Evolutionary conservation across 2,329 filamentous ascomycete genomes (phyloP), one percentile per base, ranked within the genome.

Genomic region (Sarocladium oryzae): DNA sequence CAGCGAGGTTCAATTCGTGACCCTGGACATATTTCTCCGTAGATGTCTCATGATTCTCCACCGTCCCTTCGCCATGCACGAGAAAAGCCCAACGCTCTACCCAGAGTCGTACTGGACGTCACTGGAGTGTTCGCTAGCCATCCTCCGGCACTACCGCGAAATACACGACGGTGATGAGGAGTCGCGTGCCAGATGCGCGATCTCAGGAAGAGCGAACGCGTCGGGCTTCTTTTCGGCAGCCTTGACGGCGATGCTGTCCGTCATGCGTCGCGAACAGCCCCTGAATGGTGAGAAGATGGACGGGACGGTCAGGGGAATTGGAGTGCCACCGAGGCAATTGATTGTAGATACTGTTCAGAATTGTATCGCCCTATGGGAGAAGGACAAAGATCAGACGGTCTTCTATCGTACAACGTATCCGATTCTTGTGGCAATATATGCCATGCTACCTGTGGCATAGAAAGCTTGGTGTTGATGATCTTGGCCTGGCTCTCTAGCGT

Each of bases 81-180:
- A 58, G 1, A 62, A 66, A 3, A 64, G 63, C 0, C 66, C 65
- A 1, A 53, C 55, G 46, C 49, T 64, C 56, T 67, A 63, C 46
- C 62, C 66, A 4, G 64, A 67, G 51, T 64, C 64, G 26, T 67
- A 67, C 57, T 68, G 66, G 64, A 63, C 61, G 16, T 69, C 66
- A 7, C 57, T 69, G 16, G 64, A 67, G 56, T 69, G 66, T 55
- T 66, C 65, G 0, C 60, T 68, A 5, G 64, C 65, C 8, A 56
- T 69, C 21, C 57, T 68, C 3, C 58, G 68, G 40, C 64, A 67
- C 51, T 67, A 67, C 38, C 63, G 65, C 38, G 64, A 68, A 51
- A 56, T 69, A 35, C 67, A 63, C 63, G 58, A 61, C 8, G 56
- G 57, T 26, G 63, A 64, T 8, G 40, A 11, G 51, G 55, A 9